These are phyloP conservation scores for Globisporangium uncinulatum DNA, from an alignment of 352 stramenopile species.

Conservation along the genomic window DNA sequence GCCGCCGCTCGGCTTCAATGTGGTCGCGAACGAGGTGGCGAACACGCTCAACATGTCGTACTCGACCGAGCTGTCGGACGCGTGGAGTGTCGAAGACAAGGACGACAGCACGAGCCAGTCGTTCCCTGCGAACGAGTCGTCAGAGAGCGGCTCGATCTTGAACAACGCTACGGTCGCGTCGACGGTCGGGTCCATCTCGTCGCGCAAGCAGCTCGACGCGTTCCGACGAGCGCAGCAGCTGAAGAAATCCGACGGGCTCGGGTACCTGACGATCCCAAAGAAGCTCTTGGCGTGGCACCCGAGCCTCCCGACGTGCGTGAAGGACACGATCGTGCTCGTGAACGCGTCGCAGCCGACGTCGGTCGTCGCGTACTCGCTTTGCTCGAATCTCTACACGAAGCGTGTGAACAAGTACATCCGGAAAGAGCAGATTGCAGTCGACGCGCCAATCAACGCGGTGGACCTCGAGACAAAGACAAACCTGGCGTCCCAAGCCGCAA, in stretches of 20 bases:
- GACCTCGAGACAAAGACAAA: conserved; percentile 18
- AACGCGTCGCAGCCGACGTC: conserved; percentile 80
- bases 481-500: conserved; percentile 15
- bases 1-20: conserved; percentile 25
- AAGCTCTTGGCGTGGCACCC: conserved; percentile 77
- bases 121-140: conserved; percentile 52
- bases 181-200: conserved; percentile 61
- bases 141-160: conserved; percentile 28
- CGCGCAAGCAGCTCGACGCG: conserved; percentile 50
- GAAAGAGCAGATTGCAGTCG: conserved; percentile 38
- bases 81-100: conserved; percentile 56
- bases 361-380: conserved; percentile 81
- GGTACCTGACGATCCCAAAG: conserved; percentile 76
- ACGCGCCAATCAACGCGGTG: conserved; percentile 25
- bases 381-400: conserved; percentile 75
- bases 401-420: conserved; percentile 71
- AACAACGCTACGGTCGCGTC: conserved; percentile 34
- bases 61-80: conserved; percentile 44
- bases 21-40: conserved; percentile 73
- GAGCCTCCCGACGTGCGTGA: conserved; percentile 59
- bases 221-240: conserved; percentile 61
- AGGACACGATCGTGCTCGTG: conserved; percentile 71
- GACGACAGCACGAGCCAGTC: conserved; percentile 63
- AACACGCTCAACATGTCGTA: conserved; percentile 45
- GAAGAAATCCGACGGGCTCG: conserved; percentile 51